A percentile compares a stretch with the other conserved stretches of the same genome.
Conservation (phyloP, 805 yeast genomes). For the Cyberlindnera meyerae region DNA sequence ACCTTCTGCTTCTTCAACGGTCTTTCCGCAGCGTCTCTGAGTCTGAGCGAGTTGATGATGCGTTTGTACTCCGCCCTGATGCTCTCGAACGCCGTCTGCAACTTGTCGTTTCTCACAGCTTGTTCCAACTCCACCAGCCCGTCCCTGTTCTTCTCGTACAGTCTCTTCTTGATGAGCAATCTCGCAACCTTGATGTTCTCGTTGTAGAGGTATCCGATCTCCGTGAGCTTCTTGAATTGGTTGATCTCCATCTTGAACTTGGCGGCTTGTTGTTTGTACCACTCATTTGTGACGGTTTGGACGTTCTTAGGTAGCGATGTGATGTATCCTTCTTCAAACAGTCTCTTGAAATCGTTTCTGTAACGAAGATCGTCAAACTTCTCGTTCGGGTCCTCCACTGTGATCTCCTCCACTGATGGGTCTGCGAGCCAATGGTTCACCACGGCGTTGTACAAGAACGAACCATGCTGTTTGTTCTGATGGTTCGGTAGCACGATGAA, state of each 20-base stretch:
- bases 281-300: constrained; percentile 28
- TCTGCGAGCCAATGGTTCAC: constrained; percentile 53
- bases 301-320: constrained; percentile 24
- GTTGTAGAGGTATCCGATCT: constrained; percentile 54
- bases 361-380: constrained; percentile 89
- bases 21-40: constrained; percentile 11
- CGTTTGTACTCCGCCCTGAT: constrained; percentile 68
- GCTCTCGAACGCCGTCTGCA: constrained; percentile 68
- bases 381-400: constrained; percentile 93
- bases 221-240: constrained; percentile 73
- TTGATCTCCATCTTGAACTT: constrained; percentile 62
- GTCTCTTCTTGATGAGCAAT: constrained; percentile 63
- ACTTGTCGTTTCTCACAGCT: constrained; percentile 60
- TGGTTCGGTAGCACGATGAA: constrained; percentile 79
- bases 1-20: constrained; percentile 17
- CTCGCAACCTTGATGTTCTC: constrained; percentile 36
- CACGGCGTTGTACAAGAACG: constrained; percentile 53
- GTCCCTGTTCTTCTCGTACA: constrained; percentile 76
- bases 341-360: constrained; percentile 60
- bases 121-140: constrained; percentile 62
- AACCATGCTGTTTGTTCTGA: constrained; percentile 73
- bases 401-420: constrained; percentile 55
- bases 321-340: constrained; percentile 33
- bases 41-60: constrained; percentile 30
- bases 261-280: constrained; percentile 36